Evolutionary conservation across 2,329 filamentous ascomycete genomes (phyloP).

Genomic region (Stagonosporopsis vannaccii): DNA sequence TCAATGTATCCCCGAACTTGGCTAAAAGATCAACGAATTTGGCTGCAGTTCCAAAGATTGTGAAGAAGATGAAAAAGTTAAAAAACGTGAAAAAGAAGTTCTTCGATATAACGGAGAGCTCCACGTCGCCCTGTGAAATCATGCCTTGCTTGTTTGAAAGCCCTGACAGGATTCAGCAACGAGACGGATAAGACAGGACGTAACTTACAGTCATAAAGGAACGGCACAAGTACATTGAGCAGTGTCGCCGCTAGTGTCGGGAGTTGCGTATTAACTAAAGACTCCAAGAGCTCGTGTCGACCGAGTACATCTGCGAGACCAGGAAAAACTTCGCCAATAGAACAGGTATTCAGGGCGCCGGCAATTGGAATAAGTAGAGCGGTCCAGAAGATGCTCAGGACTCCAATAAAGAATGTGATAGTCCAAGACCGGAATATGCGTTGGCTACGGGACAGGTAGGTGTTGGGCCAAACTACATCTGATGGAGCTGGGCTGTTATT

Average conservation of each 20-base stretch:
- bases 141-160: slow-evolving; percentile 91
- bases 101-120: slow-evolving; percentile 94
- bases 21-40: slow-evolving; percentile 72
- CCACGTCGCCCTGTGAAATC: slow-evolving; percentile 92
- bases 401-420: slow-evolving; percentile 81
- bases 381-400: slow-evolving; percentile 89
- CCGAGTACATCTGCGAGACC: slow-evolving; percentile 71
- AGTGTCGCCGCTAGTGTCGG: slow-evolving; percentile 86
- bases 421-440: slow-evolving; percentile 82
- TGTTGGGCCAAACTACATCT: slow-evolving; percentile 96
- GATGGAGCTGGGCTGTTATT: slow-evolving; percentile 86
- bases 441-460: slow-evolving; percentile 76
- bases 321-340: slow-evolving; percentile 76
- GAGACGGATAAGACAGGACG: neutral
- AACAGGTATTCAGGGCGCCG: slow-evolving; percentile 79
- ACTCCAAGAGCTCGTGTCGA: slow-evolving; percentile 72
- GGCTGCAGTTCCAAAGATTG: slow-evolving; percentile 80
- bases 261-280: slow-evolving; percentile 84
- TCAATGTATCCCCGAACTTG: slow-evolving; percentile 73
- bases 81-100: slow-evolving; percentile 99
- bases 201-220: slow-evolving; percentile 82
- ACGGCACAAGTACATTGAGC: slow-evolving; percentile 88
- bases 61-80: slow-evolving; percentile 97
- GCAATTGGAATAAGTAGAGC: slow-evolving; percentile 81
- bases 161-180: slow-evolving; percentile 50